Evolutionary conservation across 306 rosid genomes (phyloP).

Genomic region (Erythrophleum fordii): DNA sequence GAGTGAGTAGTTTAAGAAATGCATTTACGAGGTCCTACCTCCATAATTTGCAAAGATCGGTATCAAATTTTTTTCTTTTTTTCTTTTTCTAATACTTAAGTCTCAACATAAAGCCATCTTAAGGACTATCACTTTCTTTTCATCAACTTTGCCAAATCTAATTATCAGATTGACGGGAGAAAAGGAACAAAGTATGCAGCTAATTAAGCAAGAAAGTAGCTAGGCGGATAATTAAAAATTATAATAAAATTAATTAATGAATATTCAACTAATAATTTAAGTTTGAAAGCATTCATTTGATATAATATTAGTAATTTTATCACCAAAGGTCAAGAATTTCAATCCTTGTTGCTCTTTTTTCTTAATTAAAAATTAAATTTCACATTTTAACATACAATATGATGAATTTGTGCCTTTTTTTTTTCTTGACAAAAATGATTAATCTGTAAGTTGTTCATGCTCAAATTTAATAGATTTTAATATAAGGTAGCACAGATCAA

Average conservation of each 20-base stretch:
- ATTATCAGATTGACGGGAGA: not conserved
- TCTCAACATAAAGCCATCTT: slow-evolving; percentile 41
- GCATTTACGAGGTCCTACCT: slow-evolving; percentile 54
- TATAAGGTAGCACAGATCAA: no score
- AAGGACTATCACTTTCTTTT: slow-evolving; percentile 16
- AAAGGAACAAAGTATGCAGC: slow-evolving; percentile 13
- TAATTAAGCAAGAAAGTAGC: not conserved
- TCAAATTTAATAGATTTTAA: no score
- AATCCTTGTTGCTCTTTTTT: not conserved
- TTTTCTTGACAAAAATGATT: not conserved
- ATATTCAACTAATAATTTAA: not conserved
- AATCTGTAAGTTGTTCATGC: no score
- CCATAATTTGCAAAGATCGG: slow-evolving; percentile 45
- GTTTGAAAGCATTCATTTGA: no score
- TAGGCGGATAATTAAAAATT: not conserved
- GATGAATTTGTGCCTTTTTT: not conserved
- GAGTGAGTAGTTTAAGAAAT: slow-evolving; percentile 49
- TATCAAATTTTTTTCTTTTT: slow-evolving; percentile 19
- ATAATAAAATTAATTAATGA: not conserved
- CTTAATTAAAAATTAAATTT: not conserved
- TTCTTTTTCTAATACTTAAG: slow-evolving; percentile 9
- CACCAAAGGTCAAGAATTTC: not conserved
- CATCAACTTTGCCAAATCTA: slow-evolving; percentile 34
- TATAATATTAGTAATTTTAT: not conserved
- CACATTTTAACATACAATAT: not conserved